Conservation (phyloP, 2,329 filamentous ascomycete genomes). For the Emergomyces pasteurianus region DNA sequence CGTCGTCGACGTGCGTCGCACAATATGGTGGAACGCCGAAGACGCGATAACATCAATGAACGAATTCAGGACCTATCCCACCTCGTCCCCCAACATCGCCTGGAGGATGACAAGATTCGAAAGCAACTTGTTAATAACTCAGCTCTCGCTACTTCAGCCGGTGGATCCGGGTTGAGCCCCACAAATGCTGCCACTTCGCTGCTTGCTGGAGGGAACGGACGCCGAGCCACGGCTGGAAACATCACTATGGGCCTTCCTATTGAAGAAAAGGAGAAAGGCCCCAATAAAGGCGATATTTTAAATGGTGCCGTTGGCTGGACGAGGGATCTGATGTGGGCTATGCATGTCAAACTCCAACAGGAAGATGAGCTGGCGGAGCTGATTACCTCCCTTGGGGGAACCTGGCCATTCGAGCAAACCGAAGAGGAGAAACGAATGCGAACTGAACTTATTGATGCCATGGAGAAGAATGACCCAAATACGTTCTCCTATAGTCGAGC, state of each 20-base stretch:
- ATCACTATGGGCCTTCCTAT: constrained; percentile 87
- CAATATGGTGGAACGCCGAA: constrained; percentile 87
- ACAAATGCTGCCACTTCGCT: constrained; percentile 60
- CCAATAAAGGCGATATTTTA: constrained; percentile 96
- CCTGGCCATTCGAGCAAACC: constrained; percentile 67
- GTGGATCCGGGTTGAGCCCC: constrained; percentile 53
- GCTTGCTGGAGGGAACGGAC: constrained; percentile 70
- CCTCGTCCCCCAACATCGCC: constrained; percentile 77
- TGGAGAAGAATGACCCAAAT: constrained; percentile 63
- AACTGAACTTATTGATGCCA: constrained; percentile 75
- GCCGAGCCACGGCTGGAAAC: constrained; percentile 66
- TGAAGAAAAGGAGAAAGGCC: constrained; percentile 96
- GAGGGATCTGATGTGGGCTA: constrained; percentile 92
- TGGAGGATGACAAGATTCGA: constrained; percentile 94
- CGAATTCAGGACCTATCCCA: constrained; percentile 93
- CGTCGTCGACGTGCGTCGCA: constrained; percentile 86
- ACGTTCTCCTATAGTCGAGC: constrained; percentile 77
- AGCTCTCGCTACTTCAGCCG: constrained; percentile 71
- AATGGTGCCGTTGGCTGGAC: constrained; percentile 97
- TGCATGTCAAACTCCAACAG: constrained; percentile 78
- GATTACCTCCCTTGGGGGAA: constrained; percentile 59
- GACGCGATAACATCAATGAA: constrained; percentile 97
- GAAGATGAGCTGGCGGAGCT: constrained; percentile 74
- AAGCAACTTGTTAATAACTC: constrained; percentile 91
- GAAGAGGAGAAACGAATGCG: constrained; percentile 96